phyloP scores from a whole-genome alignment of 345 rosid genomes.

The Rhizophora mangle region DNA sequence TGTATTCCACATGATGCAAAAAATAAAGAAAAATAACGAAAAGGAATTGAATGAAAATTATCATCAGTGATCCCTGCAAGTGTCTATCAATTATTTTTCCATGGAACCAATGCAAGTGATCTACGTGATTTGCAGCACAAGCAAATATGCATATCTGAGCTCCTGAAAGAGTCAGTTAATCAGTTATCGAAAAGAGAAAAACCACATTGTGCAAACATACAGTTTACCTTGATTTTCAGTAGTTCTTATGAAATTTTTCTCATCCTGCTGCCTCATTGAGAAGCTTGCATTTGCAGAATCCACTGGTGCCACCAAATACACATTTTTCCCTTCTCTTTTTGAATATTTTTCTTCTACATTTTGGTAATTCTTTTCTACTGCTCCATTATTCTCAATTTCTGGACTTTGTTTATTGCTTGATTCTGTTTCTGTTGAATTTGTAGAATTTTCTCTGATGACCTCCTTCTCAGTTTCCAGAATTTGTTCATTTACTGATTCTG shows the following conservation, averaged over 20 bases:
- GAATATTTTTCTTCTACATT: slow-evolving; percentile 14
- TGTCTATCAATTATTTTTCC: not conserved
- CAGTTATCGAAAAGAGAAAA: not conserved
- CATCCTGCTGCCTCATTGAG: slow-evolving; percentile 16
- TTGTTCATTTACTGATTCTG: slow-evolving; percentile 3
- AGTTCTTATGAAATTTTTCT: slow-evolving; percentile 9
- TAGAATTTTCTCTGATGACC: slow-evolving; percentile 10
- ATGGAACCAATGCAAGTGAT: not conserved
- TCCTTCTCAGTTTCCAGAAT: not conserved
- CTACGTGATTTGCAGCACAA: not conserved
- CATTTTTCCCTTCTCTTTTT: slow-evolving; percentile 17
- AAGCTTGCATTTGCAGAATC: slow-evolving; percentile 16
- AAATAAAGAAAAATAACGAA: too few species aligned
- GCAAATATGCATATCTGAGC: not conserved
- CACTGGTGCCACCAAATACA: not conserved
- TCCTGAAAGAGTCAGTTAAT: not conserved
- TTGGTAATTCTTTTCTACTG: slow-evolving; percentile 15
- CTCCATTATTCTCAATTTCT: slow-evolving; percentile 19
- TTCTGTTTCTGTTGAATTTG: slow-evolving; percentile 10
- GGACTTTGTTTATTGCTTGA: slow-evolving; percentile 13
- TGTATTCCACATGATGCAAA: too few species aligned
- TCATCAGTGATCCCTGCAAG: not conserved
- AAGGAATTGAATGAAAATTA: too few species aligned
- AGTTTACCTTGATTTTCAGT: slow-evolving; percentile 30
- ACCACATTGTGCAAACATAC: slow-evolving; percentile 6